Evolutionary conservation across 129 eudicot species (phyloP).

Genomic region (Apium graveolens): DNA sequence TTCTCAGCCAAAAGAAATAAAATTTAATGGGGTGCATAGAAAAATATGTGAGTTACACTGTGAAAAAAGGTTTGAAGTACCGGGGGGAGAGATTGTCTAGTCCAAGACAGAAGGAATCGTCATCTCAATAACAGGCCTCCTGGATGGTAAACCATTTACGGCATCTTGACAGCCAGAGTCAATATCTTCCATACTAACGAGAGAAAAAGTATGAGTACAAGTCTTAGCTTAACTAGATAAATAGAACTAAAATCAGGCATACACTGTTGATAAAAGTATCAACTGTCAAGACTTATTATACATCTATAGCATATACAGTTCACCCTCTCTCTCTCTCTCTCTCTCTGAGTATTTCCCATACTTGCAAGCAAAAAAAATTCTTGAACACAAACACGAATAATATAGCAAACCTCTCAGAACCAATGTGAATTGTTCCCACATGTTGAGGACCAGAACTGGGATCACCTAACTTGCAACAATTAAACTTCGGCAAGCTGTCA

Average conservation of each 20-base stretch:
- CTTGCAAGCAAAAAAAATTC: neutral
- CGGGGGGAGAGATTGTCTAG: constrained; percentile 87
- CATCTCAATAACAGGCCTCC: constrained; percentile 95
- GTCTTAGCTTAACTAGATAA: neutral
- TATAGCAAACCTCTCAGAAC: constrained; percentile 66
- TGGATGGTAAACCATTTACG: constrained; percentile 71
- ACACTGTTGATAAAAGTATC: neutral
- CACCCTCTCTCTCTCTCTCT: too few species aligned
- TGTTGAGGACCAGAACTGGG: constrained; percentile 89
- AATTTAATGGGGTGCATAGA: neutral
- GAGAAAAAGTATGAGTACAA: constrained; percentile 10
- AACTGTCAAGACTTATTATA: neutral
- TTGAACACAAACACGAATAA: neutral
- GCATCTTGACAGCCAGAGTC: constrained; percentile 76
- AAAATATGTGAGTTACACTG: neutral
- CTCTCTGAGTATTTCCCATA: too few species aligned
- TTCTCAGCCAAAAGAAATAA: neutral
- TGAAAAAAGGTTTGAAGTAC: constrained; percentile 24
- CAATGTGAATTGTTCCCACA: constrained; percentile 93
- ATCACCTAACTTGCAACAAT: constrained; percentile 53
- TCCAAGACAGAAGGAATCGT: constrained; percentile 93
- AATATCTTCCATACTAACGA: constrained; percentile 77
- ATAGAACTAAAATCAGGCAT: neutral
- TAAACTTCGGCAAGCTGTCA: constrained; percentile 64
- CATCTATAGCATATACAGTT: neutral